Conservation (phyloP, 1,139 yeast genomes). For the Kodamaea plutei region DNA sequence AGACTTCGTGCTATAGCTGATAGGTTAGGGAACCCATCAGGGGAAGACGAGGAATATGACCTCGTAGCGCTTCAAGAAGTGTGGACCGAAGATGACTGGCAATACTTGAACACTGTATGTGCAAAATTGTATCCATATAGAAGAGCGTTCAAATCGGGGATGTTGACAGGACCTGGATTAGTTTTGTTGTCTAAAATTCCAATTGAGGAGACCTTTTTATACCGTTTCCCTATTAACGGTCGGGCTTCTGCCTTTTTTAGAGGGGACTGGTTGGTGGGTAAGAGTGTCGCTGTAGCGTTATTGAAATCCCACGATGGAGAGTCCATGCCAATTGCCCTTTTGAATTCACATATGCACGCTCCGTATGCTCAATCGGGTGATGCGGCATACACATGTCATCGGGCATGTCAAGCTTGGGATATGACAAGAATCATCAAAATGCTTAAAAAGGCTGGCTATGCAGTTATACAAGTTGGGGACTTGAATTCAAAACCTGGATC, state of each 20-base stretch:
- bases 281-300: slow-evolving; percentile 74
- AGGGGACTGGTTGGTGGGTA: slow-evolving; percentile 98
- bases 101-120: slow-evolving; percentile 49
- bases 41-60: slow-evolving; percentile 55
- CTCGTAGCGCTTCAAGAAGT: slow-evolving; percentile 88
- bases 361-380: slow-evolving; percentile 84
- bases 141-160: slow-evolving; percentile 76
- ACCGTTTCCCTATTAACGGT: slow-evolving; percentile 88
- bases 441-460: slow-evolving; percentile 70
- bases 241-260: slow-evolving; percentile 88
- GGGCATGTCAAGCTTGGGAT: slow-evolving; percentile 98
- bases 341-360: slow-evolving; percentile 97
- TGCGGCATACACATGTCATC: slow-evolving; percentile 83
- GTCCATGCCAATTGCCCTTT: slow-evolving; percentile 61
- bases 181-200: slow-evolving; percentile 83
- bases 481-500: slow-evolving; percentile 86
- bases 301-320: slow-evolving; percentile 48
- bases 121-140: slow-evolving; percentile 53
- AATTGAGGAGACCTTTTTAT: slow-evolving; percentile 70
- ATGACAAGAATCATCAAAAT: slow-evolving; percentile 63
- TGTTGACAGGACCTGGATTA: slow-evolving; percentile 89
- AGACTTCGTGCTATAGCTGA: slow-evolving; percentile 75
- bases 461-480: slow-evolving; percentile 89
- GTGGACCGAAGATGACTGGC: slow-evolving; percentile 88
- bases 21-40: slow-evolving; percentile 42